Evolutionary conservation across 192 early-diverging fungal genomes (phyloP).

Genomic region (Gigaspora rosea): DNA sequence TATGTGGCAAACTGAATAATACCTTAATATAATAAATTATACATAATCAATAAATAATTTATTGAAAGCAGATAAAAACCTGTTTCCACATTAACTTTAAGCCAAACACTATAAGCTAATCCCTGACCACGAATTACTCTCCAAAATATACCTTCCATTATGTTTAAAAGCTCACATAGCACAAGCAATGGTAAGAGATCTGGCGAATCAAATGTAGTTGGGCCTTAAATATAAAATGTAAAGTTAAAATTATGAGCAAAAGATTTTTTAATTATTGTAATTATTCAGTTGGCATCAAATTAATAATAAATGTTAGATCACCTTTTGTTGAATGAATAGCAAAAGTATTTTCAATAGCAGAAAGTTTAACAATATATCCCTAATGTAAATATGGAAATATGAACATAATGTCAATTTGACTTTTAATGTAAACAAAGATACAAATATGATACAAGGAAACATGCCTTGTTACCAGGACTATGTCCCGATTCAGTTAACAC

Average conservation of each 20-base stretch:
- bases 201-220: slow-evolving; percentile 47
- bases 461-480: slow-evolving; percentile 40
- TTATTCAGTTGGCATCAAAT: too few species aligned
- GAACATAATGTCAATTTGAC: not conserved
- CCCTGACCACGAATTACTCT: slow-evolving; percentile 63
- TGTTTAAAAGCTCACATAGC: slow-evolving; percentile 54
- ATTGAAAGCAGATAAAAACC: slow-evolving; percentile 29
- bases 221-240: slow-evolving; percentile 36
- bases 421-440: not conserved
- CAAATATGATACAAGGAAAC: not conserved
- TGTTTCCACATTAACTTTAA: slow-evolving; percentile 49
- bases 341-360: slow-evolving; percentile 60
- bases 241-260: not conserved
- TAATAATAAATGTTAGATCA: slow-evolving; percentile 14
- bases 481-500: slow-evolving; percentile 45
- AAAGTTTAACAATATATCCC: slow-evolving; percentile 53
- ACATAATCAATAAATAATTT: not conserved
- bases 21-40: slow-evolving; percentile 28
- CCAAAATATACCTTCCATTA: slow-evolving; percentile 63
- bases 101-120: slow-evolving; percentile 52
- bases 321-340: slow-evolving; percentile 49
- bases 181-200: slow-evolving; percentile 59
- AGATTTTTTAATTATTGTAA: not conserved
- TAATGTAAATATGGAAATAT: slow-evolving; percentile 6
- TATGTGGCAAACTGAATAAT: slow-evolving; percentile 54